Base-by-base conservation (phyloP, 371 early-diverging fungal species). In the Blakeslea trispora region DNA sequence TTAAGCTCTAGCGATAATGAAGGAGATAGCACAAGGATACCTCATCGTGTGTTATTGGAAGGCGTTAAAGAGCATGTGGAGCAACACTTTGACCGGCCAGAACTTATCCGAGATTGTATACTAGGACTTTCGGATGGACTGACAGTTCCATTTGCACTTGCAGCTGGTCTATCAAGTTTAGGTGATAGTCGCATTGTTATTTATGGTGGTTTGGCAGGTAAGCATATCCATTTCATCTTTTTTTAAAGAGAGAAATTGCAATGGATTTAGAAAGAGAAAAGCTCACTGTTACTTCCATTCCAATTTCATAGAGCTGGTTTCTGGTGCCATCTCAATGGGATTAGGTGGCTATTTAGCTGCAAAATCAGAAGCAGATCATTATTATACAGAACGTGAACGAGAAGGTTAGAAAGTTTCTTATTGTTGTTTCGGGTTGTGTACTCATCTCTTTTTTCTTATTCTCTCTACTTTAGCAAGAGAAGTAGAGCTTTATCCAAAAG, bases 71-170 rank as follows among this genome's bases (percentile, higher is more conserved):
- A 63, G 5, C 88, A 83, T 59, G 45, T 66, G 22, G 87, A 88
- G 64, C 78, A 83, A 14, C 90, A 89, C 54, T 85, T 85, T 61
- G 73, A 71, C 18, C 72, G 81, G 17, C 85, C 88, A 0, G 87
- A 88, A 45, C 60, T 88, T n/a, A 71, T 89, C 19, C 74, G 86
- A 8, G 87, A 89, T 64, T 74, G 82, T 41, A 82, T 88, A 48
- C 63, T 86, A 15, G 89, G 87, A 9, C 64, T 90, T 21, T 83
- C 88, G 4, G 90, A 88, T 61, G 90, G 90, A 0, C 66, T 90
- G 34, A 90, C 88, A 0, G 90, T 88, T 6, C 90, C 90, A 2
- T 90, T 90, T 70, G 90, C 90, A 8, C 69, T 90, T 34, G 86
- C 88, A 23, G 90, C 90, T 17, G 90, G 88, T 19, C 72, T 90